Conservation (phyloP, 805 yeast species). For the Schwanniomyces vanrijiae region DNA sequence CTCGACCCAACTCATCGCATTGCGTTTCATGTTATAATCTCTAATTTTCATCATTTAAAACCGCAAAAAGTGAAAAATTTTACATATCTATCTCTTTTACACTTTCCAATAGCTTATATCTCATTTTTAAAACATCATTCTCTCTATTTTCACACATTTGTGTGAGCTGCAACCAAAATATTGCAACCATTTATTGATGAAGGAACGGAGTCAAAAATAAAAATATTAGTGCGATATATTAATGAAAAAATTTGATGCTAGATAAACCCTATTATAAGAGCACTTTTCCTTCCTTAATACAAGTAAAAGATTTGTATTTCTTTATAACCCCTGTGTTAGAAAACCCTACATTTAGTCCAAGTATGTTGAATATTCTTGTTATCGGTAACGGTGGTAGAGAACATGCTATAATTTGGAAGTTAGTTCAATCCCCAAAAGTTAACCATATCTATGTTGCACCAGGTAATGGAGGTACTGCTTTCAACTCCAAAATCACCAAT, state of each 20-base stretch:
- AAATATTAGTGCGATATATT: constrained; percentile 1
- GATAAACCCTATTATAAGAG: not conserved
- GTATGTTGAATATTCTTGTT: constrained; percentile 61
- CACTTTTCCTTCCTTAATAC: not conserved
- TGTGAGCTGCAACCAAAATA: not conserved
- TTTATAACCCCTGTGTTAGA: not conserved
- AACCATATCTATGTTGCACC: constrained; percentile 85
- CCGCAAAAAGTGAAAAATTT: too few species aligned
- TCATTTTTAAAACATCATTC: too few species aligned
- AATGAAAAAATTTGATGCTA: not conserved
- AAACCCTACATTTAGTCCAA: constrained; percentile 8
- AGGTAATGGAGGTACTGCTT: constrained; percentile 91
- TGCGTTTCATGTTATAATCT: not conserved
- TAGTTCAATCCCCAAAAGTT: constrained; percentile 75
- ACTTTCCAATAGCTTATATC: too few species aligned
- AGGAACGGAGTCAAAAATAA: constrained; percentile 3
- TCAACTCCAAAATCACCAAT: constrained; percentile 59
- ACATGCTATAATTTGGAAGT: constrained; percentile 93
- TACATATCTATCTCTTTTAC: too few species aligned
- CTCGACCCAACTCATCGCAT: not conserved
- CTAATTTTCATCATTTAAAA: too few species aligned
- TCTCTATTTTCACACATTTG: too few species aligned
- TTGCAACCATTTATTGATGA: not conserved
- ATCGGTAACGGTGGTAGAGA: constrained; percentile 99
- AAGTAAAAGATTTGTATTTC: not conserved